Conservation (phyloP, 495 filamentous ascomycete genomes). For the Hypoxylon lienhwacheense region DNA sequence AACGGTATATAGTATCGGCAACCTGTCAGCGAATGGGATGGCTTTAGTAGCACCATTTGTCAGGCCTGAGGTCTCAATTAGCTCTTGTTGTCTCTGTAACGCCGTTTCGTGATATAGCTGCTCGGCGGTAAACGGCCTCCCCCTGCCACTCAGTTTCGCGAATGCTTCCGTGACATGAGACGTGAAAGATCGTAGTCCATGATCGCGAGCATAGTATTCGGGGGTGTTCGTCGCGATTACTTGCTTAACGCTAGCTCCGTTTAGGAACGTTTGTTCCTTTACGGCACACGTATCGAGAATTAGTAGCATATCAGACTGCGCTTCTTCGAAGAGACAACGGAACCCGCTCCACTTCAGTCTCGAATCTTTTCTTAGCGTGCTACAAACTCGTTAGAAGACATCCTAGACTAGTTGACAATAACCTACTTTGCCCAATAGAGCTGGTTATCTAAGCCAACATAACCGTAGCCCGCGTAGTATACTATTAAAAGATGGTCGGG, state of each 20-base stretch:
- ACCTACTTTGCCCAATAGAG: conserved; percentile 61
- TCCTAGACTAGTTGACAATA: conserved; percentile 5
- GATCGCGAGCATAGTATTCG: conserved; percentile 49
- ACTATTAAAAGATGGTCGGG: conserved; percentile 59
- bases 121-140: conserved; percentile 53
- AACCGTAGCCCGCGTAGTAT: conserved; percentile 59
- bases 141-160: conserved; percentile 47
- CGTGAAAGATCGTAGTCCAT: conserved; percentile 55
- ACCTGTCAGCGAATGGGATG: conserved; percentile 40
- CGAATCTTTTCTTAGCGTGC: conserved; percentile 46
- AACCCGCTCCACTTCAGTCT: conserved; percentile 54
- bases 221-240: conserved; percentile 56
- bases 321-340: conserved; percentile 54
- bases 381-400: conserved; percentile 33
- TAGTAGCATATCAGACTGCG: conserved; percentile 53
- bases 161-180: conserved; percentile 53
- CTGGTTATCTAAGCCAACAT: conserved; percentile 53
- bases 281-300: conserved; percentile 51
- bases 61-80: conserved; percentile 42
- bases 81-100: conserved; percentile 45
- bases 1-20: conserved; percentile 53
- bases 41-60: conserved; percentile 49
- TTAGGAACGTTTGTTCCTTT: conserved; percentile 46
- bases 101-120: conserved; percentile 55
- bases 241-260: conserved; percentile 55